Percentiles rank a stretch among this genome's conserved stretches.
phyloP scores from a whole-genome alignment of 2,329 filamentous ascomycete species.

The Nothophaeocryptopus gaeumannii region DNA sequence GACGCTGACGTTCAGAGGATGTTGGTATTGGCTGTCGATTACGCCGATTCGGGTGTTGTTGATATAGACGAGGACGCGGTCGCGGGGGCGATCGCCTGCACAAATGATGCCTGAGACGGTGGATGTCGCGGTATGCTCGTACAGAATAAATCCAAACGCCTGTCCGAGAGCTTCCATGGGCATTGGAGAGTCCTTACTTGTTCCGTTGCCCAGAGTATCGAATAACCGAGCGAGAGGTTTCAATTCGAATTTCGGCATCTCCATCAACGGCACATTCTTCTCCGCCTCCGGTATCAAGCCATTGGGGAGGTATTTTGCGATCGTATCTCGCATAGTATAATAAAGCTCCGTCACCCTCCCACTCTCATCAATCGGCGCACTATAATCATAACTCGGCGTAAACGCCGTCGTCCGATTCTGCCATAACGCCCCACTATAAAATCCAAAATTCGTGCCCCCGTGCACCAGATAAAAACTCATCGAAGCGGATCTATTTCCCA shows the following conservation, averaged over 20 bases:
- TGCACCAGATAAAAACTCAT: conserved; percentile 56
- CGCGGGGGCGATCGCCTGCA: conserved; percentile 46
- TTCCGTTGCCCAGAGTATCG: neutral
- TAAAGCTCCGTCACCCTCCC: conserved; percentile 49
- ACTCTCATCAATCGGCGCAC: conserved; percentile 50
- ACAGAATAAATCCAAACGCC: conserved; percentile 13
- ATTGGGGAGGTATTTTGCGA: conserved; percentile 35
- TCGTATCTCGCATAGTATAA: conserved; percentile 40
- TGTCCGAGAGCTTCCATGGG: conserved; percentile 11
- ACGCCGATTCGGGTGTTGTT: conserved; percentile 44
- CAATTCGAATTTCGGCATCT: conserved; percentile 40
- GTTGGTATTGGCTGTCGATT: conserved; percentile 47
- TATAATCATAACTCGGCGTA: conserved; percentile 53
- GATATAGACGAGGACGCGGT: conserved; percentile 50
- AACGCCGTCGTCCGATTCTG: conserved; percentile 41
- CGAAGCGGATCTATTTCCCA: conserved; percentile 33
- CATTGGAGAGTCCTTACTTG: neutral
- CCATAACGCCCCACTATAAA: conserved; percentile 49
- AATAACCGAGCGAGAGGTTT: conserved; percentile 31
- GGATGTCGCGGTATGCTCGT: conserved; percentile 6
- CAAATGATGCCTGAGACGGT: conserved; percentile 27
- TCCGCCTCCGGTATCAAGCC: conserved; percentile 42
- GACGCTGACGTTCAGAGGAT: conserved; percentile 40
- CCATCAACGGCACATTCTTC: conserved; percentile 32
- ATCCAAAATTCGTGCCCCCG: conserved; percentile 53